Base-by-base conservation (phyloP, 2,329 filamentous ascomycete species). In the Colletotrichum ledebouriae region DNA sequence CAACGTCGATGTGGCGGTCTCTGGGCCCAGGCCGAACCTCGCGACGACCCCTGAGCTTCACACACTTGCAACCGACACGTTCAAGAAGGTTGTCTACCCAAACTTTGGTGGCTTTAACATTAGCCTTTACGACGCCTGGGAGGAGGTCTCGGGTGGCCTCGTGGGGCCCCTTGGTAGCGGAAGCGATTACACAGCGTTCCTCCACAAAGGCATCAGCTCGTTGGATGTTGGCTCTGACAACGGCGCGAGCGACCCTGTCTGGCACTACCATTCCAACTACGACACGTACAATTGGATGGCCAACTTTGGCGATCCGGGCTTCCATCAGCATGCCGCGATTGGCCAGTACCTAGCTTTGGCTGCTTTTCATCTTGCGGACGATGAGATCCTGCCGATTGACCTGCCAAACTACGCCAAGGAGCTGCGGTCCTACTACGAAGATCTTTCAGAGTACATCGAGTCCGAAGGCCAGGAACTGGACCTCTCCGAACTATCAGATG, bases 241-340 rank as follows among this genome's bases (percentile, higher is more conserved):
- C 9, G 80, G 80, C 3, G 60, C 74, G 0, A 75, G 77, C 0
- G 85, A 88, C 46, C 82, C 90, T 0, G 81, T 93, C 6, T 93
- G 91, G 75, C 90, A 92, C 71, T 97, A 96, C 75, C 93, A 97
- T 76, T 33, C 22, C 0, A 96, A 96, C 79, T 97, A 94, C 75
- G 94, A 97, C 75, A 92, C 87, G 39, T 94, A 92, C 75, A 83
- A 90, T 73, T 97, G 93, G 93, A 96, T 96, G 92, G 85, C 90
- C 13, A 90, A 83, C 3, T 94, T 89, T 72, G 93, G 93, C 4
- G 94, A 97, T 72, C 85, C 85, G 1, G 84, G 81, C 0, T 89
- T 87, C 58, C 81, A 86, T n/a, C 86, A 89, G 46, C 90, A 92
- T 70, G 77, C 84, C 7, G 82, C 89, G 1, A 82, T 86, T 67